Evolutionary conservation across 2,329 filamentous ascomycete species (phyloP), one percentile per base, ranked within the genome.

Genomic region (Leptographium radiaticola): DNA sequence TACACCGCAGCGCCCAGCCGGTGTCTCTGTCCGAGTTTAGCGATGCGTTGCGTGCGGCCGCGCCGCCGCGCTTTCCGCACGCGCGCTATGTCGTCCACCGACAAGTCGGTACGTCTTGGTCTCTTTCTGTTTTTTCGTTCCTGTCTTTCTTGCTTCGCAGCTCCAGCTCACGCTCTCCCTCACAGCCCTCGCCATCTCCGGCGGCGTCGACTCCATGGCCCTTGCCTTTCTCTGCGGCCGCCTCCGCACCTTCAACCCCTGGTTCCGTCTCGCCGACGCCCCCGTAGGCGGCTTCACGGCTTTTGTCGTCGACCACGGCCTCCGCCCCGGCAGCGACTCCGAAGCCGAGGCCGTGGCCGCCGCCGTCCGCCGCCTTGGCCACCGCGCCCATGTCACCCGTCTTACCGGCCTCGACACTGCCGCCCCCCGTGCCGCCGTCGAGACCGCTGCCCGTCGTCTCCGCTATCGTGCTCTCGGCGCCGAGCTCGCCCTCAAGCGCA

Each of bases 131-230:
- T 53, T 40, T 48, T 36, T 16, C n/a, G 34, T 44, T 30, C 16
- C 18, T 31, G 5, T 40, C 3, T 2, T 40, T 40, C 38, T n/a
- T 16, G 15, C 38, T 40, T 40, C 12, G 12, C 38, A 7, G 6
- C 10, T 40, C 43, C 18, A 30, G 8, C 16, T 42, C 40, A 20
- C 39, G n/a, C 16, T 18, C 20, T n/a, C 18, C 5, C 38, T 11
- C 13, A 1, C 58, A 87, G 84, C 77, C 53, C 71, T 97, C 56
- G 93, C 90, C 16, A 74, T 97, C 57, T 96, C 90, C 64, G 93
- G 93, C 30, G 93, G 93, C 9, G 87, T 93, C 42, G 93, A 98
- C 68, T 97, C 91, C n/a, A 98, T 97, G 90, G 91, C 91, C 33
- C 74, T 98, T 56, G 89, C 89, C 53, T 82, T 75, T 56, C 76